Evolutionary conservation across 345 rosid species (phyloP), one percentile per base, ranked within the genome.

Genomic region (Laguncularia racemosa): DNA sequence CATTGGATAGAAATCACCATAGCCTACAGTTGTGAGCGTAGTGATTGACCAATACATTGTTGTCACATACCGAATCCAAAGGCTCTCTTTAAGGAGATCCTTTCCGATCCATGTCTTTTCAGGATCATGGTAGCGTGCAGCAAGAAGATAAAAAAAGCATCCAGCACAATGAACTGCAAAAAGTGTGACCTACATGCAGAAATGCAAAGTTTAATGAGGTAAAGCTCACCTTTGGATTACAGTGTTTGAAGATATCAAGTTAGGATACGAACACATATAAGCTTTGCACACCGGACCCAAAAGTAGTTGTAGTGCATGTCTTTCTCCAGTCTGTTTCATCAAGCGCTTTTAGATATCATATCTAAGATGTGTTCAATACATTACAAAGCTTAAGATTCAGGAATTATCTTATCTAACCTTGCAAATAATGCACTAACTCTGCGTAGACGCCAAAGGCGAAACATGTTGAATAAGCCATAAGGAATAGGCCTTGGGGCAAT

Each of bases 391-490:
- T 14, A 49, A 52, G 40, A 50, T 13, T 33, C 21, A 64, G 57
- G 38, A 52, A 10, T 1, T 7, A 26, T 20, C 0, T 0, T 19
- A 12, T 0, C n/a, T 72, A n/a, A 92, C 97, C 97, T 84, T 21
- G 95, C 78, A 71, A 93, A 89, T 20, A 93, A 40, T 53, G 92
- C 84, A 70, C 99, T 71, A 51, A 93, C 96, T 88, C 97, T 85
- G 2, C 99, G 77, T 20, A 93, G 85, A 72, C 97, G 99, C 99
- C 99, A 89, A 2, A 89, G 96, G 59, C 99, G 91, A 73, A 93
- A 91, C 99, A 89, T 89, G 76, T 87, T 87, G 69, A 85, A 85
- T 3, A 82, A 64, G 55, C 92, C 96, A 78, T 89, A 93, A 6
- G 75, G 73, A 38, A 83, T 45, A 6, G 78, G 59, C 45, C 74